Evolutionary conservation across 352 stramenopile genomes (phyloP), one percentile per base, ranked within the genome.

Genomic region (Phytophthora gonapodyides): DNA sequence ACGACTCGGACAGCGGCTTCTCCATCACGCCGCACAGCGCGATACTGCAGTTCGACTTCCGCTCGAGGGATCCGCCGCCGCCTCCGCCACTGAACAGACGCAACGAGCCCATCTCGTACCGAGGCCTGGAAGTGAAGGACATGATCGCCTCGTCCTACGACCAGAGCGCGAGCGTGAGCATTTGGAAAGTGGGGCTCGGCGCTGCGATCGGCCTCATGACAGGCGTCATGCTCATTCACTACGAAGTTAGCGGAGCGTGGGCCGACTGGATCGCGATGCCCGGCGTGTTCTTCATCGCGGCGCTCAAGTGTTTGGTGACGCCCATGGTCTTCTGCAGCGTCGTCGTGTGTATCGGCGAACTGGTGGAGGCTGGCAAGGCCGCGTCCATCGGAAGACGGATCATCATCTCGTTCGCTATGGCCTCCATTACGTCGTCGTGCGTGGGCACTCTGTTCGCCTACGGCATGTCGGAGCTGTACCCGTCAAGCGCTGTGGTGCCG

Each of bases 311-410:
- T 60, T 50, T 88, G 12, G 76, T 91, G 48, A 77, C 86, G 45
- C 78, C 78, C 2, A 82, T 89, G 70, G 80, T 89, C 3, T 88
- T 87, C 47, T 89, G 78, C 71, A 88, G 66, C 35, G 67, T 89
- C 36, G 74, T 86, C 16, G 64, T 85, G 35, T 84, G 72, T 30
- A 81, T 92, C 37, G 73, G 76, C 15, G 76, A 89, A 35, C 66
- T 88, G 31, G 68, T 88, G 47, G 68, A 80, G 35, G 66, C 73
- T 24, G 76, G 80, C 30, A 85, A 89, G 60, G 76, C 73, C 44
- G 78, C 68, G 33, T 75, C 66, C 15, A 79, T 88, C n/a, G 73
- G 74, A 49, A 61, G 56, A 53, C 76, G 73, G 35, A 89, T 82
- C 21, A 62, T 86, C 41, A 16, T 67, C 10, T 79, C 61, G 50